Base-by-base conservation (phyloP, 2,329 filamentous ascomycete genomes). In the Sporothrix curviconia region DNA sequence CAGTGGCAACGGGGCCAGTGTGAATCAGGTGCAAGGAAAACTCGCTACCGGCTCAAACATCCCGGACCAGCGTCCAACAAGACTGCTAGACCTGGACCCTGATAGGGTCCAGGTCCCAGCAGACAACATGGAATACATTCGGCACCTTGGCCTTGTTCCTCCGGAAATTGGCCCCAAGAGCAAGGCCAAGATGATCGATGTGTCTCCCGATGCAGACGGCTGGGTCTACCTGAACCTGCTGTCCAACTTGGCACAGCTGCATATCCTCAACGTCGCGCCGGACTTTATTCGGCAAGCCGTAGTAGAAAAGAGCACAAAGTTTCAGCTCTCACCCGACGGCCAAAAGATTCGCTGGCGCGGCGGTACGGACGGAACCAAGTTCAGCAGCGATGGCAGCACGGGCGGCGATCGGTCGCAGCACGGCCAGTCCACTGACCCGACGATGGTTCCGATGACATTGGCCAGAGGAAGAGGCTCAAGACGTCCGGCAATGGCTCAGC, bases 201-300 rank as follows among this genome's bases (percentile, higher is more conserved):
- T 83, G 11, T 77, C 79, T 14, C 78, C 84, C 0, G 84, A 86
- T 56, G 76, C 77, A 0, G 84, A 90, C 25, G 88, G 88, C 4
- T 94, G 89, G 89, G 83, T 92, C 0, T 92, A 92, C 64, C 73
- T 94, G 7, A 94, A 94, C 64, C 72, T 95, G 1, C 76, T 95
- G 1, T 85, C 86, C 67, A 91, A 87, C 66, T 80, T 95, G 76
- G 90, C 90, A 0, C 90, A 95, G 70, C 74, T 95, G 17, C 90
- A 95, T 65, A 92, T 91, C 0, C 79, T 94, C 63, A 92, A 90
- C 59, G 89, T 95, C 1, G 91, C 90, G 0, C 79, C 85, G 0
- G 83, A 86, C 28, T 92, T 92, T 64, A 84, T 94, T 39, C 84
- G 87, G 58, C 81, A 81, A 36, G 87, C 90, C 0, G 77, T 95